Evolutionary conservation across 1,284 basidiomycete species (phyloP), one percentile per base, ranked within the genome.

Genomic region (Ganoderma multipileum): DNA sequence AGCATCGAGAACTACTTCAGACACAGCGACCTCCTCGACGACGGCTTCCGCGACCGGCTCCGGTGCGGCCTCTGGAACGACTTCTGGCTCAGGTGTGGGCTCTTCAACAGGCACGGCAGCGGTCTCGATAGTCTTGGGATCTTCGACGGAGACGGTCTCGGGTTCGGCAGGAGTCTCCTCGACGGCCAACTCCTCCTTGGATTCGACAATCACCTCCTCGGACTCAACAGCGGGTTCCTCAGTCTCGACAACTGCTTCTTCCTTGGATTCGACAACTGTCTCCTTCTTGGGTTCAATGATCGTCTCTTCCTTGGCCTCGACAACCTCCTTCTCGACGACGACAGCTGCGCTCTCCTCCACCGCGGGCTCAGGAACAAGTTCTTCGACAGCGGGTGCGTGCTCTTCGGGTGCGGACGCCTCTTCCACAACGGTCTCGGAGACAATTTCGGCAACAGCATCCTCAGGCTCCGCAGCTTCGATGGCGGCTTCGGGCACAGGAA

Each of bases 341-440:
- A 44, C 44, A 20, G 47, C 44, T 28, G 57, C 5, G 23, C 30
- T 30, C 30, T 65, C 64, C 26, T 66, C 64, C 16, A 66, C 47
- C 18, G 26, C 64, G 28, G 54, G 63, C 39, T 54, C 61, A 6
- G 44, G 8, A 9, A 57, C 33, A 6, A 33, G 20, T n/a, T 63
- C 62, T 28, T 39, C 50, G 5, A 41, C 14, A 14, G 20, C n/a
- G 36, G 9, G 6, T 20, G 30, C 44, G 5, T 28, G 30, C 38
- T 63, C 52, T 18, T 14, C 47, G 20, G 62, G 18, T 16, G 26
- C 61, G 8, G 50, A 11, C 28, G 42, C 28, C 3, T 30, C 58
- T 18, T 62, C 66, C 20, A 47, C 54, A 36, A 47, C 14, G 36
- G 9, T 12, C 36, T 64, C 63, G n/a, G 28, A 30, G 20, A 28